Base-by-base conservation (phyloP, 805 yeast species). In the Cyberlindnera misumaiensis region DNA sequence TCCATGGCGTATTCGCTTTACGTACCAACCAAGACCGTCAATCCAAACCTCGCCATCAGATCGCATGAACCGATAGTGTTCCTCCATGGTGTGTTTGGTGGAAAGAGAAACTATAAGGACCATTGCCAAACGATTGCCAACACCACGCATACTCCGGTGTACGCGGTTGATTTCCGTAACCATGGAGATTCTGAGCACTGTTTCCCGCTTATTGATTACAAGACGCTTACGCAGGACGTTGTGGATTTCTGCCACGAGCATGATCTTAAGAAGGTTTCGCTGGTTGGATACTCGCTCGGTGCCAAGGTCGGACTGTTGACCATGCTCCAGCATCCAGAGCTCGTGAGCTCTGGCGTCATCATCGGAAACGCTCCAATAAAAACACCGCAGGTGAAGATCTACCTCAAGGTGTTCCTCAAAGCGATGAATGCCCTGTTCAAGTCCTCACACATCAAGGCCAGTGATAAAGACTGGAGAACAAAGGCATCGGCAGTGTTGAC, bases 231-330 rank as follows among this genome's bases (percentile, higher is more conserved):
- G 2, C 45, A 55, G 11, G 79, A 73, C 51, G 63, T 72, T 3
- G 53, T 61, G 5, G 43, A 51, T 31, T 64, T 62, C 39, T 43
- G 72, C 7, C 48, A 59, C 27, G 49, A 55, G 27, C 57, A 58
- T 28, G 38, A 49, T 28, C 56, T 65, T 15, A 41, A 43, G 14
- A 51, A 53, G 27, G 53, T 54, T n/a, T 51, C 53, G 28, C 33
- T 62, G 15, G 46, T 60, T 28, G 79, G 79, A 0, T 75, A 71
- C 48, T 70, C 73, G 24, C 64, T 73, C 66, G 79, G 79, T 4
- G 77, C 75, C 11, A 72, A 72, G 39, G 68, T 68, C 5, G 66
- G 72, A 5, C 68, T 73, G 72, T 39, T 66, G 36, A 62, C 64
- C 3, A 55, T 67, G 3, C 51, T 73, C 37, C 48, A 53, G 41